phyloP scores from a whole-genome alignment of 805 yeast genomes.

The Ogataea zsoltii region DNA sequence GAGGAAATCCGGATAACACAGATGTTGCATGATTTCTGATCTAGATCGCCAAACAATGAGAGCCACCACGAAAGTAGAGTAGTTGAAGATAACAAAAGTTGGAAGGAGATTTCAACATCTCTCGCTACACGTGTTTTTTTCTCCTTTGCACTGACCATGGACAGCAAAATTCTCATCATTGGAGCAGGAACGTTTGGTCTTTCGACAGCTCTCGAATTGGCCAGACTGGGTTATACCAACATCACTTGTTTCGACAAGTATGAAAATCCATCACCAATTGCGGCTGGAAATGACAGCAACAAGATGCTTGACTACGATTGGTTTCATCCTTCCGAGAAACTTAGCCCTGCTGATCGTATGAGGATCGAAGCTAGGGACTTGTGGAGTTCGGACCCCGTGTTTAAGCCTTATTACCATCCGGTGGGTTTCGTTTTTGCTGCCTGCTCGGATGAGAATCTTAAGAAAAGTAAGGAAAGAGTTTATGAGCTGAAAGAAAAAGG shows the following conservation, averaged over 20 bases:
- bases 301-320: slow-evolving; percentile 35
- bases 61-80: too few relatives aligned
- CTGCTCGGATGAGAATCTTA: slow-evolving; percentile 24
- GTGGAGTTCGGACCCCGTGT: slow-evolving; percentile 30
- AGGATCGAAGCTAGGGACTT: slow-evolving; percentile 25
- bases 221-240: slow-evolving; percentile 15
- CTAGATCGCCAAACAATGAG: too few relatives aligned
- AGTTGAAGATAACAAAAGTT: too few relatives aligned
- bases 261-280: slow-evolving; percentile 34
- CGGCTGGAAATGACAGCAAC: slow-evolving; percentile 35
- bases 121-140: too few relatives aligned
- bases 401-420: slow-evolving; percentile 11
- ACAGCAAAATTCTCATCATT: slow-evolving; percentile 12
- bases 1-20: too few relatives aligned
- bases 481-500: slow-evolving; percentile 28
- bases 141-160: neutral
- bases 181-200: slow-evolving; percentile 39
- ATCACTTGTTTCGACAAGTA: slow-evolving; percentile 26
- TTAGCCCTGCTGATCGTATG: slow-evolving; percentile 20
- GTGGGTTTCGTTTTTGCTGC: slow-evolving; percentile 28
- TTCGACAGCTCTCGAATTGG: slow-evolving; percentile 31
- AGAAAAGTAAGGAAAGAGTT: slow-evolving; percentile 16
- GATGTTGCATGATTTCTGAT: too few relatives aligned
- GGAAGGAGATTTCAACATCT: neutral
- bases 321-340: slow-evolving; percentile 22